phyloP scores from a whole-genome alignment of 2,329 filamentous ascomycete species.

The Apiospora kogelbergensis region DNA sequence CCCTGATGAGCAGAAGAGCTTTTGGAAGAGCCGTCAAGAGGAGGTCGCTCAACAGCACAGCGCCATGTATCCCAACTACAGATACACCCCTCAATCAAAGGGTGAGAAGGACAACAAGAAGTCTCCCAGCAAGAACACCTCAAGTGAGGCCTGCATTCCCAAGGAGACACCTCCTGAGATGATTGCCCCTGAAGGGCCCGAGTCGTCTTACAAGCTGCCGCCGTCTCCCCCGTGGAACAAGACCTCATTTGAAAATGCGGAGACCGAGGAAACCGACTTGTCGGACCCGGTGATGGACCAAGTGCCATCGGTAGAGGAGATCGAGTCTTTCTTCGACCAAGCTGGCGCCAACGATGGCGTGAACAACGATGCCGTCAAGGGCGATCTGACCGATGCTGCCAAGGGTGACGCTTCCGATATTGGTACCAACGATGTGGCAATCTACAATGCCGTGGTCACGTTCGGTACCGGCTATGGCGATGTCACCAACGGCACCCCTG shows the following conservation, averaged over 20 bases:
- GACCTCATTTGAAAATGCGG: background rate
- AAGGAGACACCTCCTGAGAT: background rate
- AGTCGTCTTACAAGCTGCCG: background rate
- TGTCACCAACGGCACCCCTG: background rate
- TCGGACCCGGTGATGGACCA: background rate
- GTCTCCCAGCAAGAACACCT: background rate
- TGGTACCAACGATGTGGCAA: background rate
- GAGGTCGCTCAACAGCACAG: background rate
- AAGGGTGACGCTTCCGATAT: background rate
- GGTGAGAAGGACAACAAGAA: background rate
- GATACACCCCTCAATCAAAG: background rate
- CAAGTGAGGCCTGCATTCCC: background rate
- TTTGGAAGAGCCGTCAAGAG: constrained; percentile 18
- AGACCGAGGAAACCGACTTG: background rate
- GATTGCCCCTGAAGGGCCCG: background rate
- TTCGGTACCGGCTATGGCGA: background rate
- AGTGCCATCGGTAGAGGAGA: background rate
- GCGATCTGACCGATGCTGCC: background rate
- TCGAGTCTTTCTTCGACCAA: background rate
- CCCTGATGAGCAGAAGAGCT: constrained; percentile 13
- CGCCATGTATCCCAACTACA: constrained; percentile 2
- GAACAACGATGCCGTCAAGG: background rate
- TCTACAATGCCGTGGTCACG: background rate
- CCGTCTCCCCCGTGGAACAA: background rate
- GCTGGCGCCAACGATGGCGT: background rate